These are phyloP conservation scores for Pythium diclinum DNA, from an alignment of 352 stramenopile species.

Conservation along the genomic window DNA sequence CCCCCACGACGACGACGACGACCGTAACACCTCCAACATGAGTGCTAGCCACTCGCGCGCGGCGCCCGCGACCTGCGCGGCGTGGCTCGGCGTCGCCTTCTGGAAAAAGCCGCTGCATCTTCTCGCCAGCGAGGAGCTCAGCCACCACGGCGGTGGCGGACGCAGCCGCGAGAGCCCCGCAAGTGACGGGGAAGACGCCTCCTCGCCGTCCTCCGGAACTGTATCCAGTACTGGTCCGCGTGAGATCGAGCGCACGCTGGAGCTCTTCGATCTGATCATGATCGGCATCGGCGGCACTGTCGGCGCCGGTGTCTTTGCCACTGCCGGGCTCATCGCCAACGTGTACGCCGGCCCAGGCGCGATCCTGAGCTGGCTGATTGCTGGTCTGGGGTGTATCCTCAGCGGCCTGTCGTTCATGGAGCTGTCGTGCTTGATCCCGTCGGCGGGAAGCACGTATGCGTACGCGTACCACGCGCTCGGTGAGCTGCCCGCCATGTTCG, in stretches of 20 bases:
- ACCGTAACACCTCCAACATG: neutral
- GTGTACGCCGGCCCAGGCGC: conserved; percentile 72
- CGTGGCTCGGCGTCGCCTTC: conserved; percentile 55
- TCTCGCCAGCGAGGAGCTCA: conserved; percentile 21
- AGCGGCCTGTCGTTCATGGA: conserved; percentile 92
- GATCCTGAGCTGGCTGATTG: conserved; percentile 83
- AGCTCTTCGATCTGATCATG: conserved; percentile 90
- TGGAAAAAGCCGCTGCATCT: conserved; percentile 72
- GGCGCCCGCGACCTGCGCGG: conserved; percentile 14
- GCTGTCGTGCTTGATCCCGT: conserved; percentile 84
- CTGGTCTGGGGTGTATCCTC: conserved; percentile 71
- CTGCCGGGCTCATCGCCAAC: conserved; percentile 61
- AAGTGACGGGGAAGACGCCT: conserved; percentile 14
- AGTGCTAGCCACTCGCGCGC: conserved; percentile 1
- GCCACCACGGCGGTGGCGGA: conserved; percentile 10
- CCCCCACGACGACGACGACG: neutral
- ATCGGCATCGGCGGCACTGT: conserved; percentile 94
- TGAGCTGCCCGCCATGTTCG: conserved; percentile 90
- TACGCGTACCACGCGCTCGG: conserved; percentile 93
- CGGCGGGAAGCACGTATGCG: conserved; percentile 89
- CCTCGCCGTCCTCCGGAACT: neutral
- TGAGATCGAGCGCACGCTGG: conserved; percentile 63
- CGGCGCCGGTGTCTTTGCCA: conserved; percentile 92
- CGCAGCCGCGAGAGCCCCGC: conserved; percentile 23
- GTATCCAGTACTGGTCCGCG: neutral